phyloP scores from a whole-genome alignment of 139 green algal genomes.

The Coelastrella sp. region DNA sequence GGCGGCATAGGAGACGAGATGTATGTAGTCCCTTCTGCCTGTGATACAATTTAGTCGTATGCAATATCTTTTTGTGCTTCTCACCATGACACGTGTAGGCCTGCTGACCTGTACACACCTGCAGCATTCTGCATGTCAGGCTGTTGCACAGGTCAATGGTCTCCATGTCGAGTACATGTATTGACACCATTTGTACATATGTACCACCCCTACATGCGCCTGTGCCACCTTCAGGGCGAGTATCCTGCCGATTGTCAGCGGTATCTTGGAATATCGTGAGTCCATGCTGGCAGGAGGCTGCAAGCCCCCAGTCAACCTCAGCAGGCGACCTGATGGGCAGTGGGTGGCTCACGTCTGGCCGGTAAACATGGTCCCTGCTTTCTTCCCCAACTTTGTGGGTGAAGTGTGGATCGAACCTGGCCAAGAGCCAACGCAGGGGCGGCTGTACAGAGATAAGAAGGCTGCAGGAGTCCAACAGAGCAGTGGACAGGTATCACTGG shows the following conservation, averaged over 20 bases:
- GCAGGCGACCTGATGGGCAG: conserved; percentile 31
- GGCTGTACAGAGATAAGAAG: conserved; percentile 61
- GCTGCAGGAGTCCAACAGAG: conserved; percentile 23
- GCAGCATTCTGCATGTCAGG: no score
- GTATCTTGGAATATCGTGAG: conserved; percentile 66
- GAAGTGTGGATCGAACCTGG: conserved; percentile 84
- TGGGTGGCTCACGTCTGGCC: conserved; percentile 46
- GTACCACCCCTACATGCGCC: neutral
- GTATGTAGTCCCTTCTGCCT: no score
- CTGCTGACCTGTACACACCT: no score
- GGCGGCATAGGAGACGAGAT: conserved; percentile 73
- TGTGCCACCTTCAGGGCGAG: conserved; percentile 46
- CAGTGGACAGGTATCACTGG: conserved; percentile 61
- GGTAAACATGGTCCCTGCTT: conserved; percentile 35
- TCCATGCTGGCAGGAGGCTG: conserved; percentile 57
- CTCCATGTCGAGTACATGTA: no score
- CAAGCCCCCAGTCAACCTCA: conserved; percentile 43
- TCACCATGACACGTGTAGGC: no score
- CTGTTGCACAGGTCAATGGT: no score
- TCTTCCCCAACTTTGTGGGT: conserved; percentile 53
- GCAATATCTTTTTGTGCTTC: neutral
- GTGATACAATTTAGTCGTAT: no score
- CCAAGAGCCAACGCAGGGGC: conserved; percentile 66
- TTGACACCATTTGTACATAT: no score
- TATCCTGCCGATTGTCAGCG: conserved; percentile 58